A percentile compares a stretch with the other conserved stretches of the same genome.
phyloP scores from a whole-genome alignment of 179 eudicot species.

The Sideroxylon spinosum region DNA sequence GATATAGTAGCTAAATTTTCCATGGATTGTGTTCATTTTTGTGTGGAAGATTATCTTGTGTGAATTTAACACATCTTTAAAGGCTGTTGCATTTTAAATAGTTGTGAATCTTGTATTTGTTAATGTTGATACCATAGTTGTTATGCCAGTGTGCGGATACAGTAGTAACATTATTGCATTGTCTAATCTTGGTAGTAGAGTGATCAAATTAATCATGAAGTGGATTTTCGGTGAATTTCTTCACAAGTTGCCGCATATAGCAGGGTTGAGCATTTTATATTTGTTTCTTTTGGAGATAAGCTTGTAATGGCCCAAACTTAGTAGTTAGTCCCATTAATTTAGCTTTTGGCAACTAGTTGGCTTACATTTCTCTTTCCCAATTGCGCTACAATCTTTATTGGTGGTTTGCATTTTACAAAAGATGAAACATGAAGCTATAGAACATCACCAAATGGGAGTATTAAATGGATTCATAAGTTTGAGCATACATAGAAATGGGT shows the following conservation, averaged over 20 bases:
- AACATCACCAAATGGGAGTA: background rate
- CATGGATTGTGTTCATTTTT: background rate
- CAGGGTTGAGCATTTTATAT: too few relatives aligned
- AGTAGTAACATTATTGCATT: background rate
- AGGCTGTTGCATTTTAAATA: background rate
- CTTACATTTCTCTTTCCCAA: background rate
- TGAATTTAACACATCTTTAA: background rate
- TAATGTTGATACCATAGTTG: background rate
- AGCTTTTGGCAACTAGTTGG: background rate
- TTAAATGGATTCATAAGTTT: background rate
- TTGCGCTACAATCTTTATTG: background rate
- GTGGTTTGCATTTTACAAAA: background rate
- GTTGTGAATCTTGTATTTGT: background rate
- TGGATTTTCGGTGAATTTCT: too few relatives aligned
- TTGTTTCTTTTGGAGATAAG: too few relatives aligned
- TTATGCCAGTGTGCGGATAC: too few relatives aligned
- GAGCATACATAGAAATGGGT: background rate
- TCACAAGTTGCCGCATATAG: too few relatives aligned
- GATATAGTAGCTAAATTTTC: background rate
- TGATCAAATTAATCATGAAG: too few relatives aligned
- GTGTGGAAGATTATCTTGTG: background rate
- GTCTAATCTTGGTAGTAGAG: too few relatives aligned
- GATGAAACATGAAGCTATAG: background rate
- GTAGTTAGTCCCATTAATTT: too few relatives aligned
- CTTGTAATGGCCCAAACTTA: too few relatives aligned